Evolutionary conservation across 352 stramenopile genomes (phyloP).

Genomic region (Pythium aristosporum): DNA sequence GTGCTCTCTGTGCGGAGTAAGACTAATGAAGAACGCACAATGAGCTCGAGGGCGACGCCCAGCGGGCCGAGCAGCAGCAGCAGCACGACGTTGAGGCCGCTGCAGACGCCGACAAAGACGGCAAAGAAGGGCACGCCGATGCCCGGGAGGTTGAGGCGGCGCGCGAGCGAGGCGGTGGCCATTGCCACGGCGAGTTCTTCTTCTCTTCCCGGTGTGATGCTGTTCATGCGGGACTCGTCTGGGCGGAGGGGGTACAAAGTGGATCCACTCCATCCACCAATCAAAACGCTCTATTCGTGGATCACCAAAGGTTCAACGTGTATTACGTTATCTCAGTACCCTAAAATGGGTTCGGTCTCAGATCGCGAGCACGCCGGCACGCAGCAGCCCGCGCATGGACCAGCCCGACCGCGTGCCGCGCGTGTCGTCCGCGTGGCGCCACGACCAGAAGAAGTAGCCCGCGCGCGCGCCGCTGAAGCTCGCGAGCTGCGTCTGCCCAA

Average conservation of each 20-base stretch:
- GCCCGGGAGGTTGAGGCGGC: constrained; percentile 17
- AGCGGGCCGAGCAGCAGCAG: constrained; percentile 26
- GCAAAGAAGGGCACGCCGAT: constrained; percentile 25
- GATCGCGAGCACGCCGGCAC: constrained; percentile 12
- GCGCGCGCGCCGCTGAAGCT: constrained; percentile 20
- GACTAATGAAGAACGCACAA: constrained; percentile 12
- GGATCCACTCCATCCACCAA: constrained; percentile 22
- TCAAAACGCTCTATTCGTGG: constrained; percentile 10
- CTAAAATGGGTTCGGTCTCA: constrained; percentile 7
- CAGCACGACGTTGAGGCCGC: constrained; percentile 30
- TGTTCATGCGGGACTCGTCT: background rate
- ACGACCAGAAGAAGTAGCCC: constrained; percentile 34
- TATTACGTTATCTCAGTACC: background rate
- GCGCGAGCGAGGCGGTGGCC: constrained; percentile 17
- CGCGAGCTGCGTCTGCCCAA: constrained; percentile 19
- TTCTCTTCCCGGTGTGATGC: too few species aligned
- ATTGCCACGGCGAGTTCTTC: too few species aligned
- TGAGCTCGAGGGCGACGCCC: constrained; percentile 28
- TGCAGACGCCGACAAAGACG: constrained; percentile 14
- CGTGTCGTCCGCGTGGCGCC: constrained; percentile 25
- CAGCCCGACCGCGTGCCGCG: constrained; percentile 6
- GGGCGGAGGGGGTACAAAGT: background rate
- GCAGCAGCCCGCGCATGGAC: constrained; percentile 25
- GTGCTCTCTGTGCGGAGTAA: too few species aligned
- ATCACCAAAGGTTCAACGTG: constrained; percentile 9